Evolutionary conservation across 1,284 basidiomycete genomes (phyloP), one percentile per base, ranked within the genome.

Genomic region (Leccinum angustisporum): DNA sequence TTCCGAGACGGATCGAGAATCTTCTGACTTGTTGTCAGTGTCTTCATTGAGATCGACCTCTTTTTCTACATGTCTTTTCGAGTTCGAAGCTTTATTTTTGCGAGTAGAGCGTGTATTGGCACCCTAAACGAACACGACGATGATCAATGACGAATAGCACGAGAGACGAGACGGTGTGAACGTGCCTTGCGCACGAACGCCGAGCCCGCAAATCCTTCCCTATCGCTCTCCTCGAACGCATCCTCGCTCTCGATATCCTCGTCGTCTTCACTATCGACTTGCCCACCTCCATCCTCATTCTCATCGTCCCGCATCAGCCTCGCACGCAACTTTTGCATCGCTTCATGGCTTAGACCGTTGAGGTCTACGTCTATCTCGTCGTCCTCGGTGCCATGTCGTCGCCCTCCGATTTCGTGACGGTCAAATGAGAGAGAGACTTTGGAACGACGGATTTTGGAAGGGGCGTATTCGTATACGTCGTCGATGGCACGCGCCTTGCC

Each of bases 141-240:
- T 11, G 3, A 59, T 65, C 60, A 61, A 54, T 18, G 54, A 54
- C 16, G 43, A 33, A 52, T 5, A 40, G 52, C 25, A 36, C 36
- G 31, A 57, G 16, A 61, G 6, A 50, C 46, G 10, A 56, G 53
- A n/a, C 6, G 2, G n/a, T 21, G 13, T 10, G 13, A 9, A 63
- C 81, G 61, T 67, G 86, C 87, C 76, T 84, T 85, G 36, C 67
- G 73, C 18, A 68, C 63, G 63, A 84, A 83, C n/a, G 69, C 75
- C 62, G 88, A 89, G 2, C 86, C 90, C 31, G 88, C 86, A 76
- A 89, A 94, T 6, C 83, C 77, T 52, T 95, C 92, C 64, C 90
- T 90, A 62, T 95, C 94, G 67, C 85, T 88, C 67, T 92, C 91
- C 65, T 91, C 90, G 67, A 92, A 92, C 0, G 91, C 91, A 63